Percentiles rank a stretch among this genome's conserved stretches.
phyloP scores from a whole-genome alignment of 2,329 filamentous ascomycete genomes.

The Phialophora chinensis region DNA sequence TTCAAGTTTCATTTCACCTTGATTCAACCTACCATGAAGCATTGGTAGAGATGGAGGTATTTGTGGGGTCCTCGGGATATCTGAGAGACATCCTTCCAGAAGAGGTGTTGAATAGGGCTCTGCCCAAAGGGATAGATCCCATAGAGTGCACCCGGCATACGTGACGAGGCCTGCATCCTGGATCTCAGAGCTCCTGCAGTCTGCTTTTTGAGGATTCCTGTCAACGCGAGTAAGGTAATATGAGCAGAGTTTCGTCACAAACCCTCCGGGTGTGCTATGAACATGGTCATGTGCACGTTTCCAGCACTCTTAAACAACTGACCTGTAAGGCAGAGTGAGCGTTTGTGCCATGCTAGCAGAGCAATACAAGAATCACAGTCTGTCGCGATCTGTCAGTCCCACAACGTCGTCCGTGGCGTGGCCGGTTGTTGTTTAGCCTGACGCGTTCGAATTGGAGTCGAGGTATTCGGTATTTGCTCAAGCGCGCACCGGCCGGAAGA shows the following conservation, averaged over 20 bases:
- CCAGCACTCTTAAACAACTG: not conserved
- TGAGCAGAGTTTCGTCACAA: not conserved
- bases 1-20: constrained; percentile 1
- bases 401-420: not conserved
- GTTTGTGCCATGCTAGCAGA: not conserved
- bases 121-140: not conserved
- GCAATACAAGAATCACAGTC: not conserved
- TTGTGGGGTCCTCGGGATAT: constrained; percentile 13
- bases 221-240: not conserved
- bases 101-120: constrained; percentile 34
- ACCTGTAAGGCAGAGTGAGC: not conserved
- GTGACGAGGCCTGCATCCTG: not conserved
- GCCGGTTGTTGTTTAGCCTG: too few relatives aligned
- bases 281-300: not conserved
- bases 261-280: not conserved
- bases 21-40: constrained; percentile 11
- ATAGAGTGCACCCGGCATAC: not conserved
- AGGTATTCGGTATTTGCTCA: not conserved
- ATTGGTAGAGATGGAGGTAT: constrained; percentile 7
- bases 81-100: constrained; percentile 34
- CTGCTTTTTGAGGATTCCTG: not conserved
- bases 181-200: not conserved
- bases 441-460: too few relatives aligned
- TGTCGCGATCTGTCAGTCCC: not conserved
- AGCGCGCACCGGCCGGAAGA: not conserved